Evolutionary conservation across 768 basidiomycete genomes (phyloP), one percentile per base, ranked within the genome.

Genomic region (Lentinus brumalis): DNA sequence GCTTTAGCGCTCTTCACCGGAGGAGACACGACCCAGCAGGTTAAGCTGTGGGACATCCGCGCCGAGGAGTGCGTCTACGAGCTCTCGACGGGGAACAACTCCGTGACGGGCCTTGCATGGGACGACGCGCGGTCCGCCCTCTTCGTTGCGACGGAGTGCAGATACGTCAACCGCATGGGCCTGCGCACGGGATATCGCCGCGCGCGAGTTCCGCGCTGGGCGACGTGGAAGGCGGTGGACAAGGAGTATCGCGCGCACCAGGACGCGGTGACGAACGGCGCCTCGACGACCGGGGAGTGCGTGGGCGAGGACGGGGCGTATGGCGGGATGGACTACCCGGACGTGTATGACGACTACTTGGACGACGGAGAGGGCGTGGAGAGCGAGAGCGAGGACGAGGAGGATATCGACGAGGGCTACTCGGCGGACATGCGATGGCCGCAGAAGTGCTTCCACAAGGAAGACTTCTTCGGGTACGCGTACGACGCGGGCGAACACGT

Each of bases 41-140:
- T 81, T 64, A 74, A 74, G 44, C n/a, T 79, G 35, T 81, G 79
- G 79, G 79, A 82, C 56, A 53, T 79, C 12, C 77, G 79, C 39
- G 74, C 75, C 0, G 68, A 65, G 14, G 64, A 62, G 14, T 50
- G 68, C 5, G 69, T 79, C 1, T 81, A 80, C 62, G 79, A 81
- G 55, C 70, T 81, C 16, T 70, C 77, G 1, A 79, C 79, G 4
- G 80, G 80, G 5, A 82, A 81, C 63, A 82, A 80, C 60, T 35
- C 55, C 2, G 79, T 81, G 0, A 47, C 47, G 0, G 63, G 62
- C 6, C 63, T 81, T 58, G 70, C 68, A 2, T 80, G 77, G 79
- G 76, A 61, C 55, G 18, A 51, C 18, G 35, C 12, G 46, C 57
- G 35, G 16, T 69, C 69, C 18, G 56, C 71, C 5, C 68, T 80